These are phyloP conservation scores for Penicillium glabrum DNA, from an alignment of 2,329 filamentous ascomycete species.

Conservation along the genomic window DNA sequence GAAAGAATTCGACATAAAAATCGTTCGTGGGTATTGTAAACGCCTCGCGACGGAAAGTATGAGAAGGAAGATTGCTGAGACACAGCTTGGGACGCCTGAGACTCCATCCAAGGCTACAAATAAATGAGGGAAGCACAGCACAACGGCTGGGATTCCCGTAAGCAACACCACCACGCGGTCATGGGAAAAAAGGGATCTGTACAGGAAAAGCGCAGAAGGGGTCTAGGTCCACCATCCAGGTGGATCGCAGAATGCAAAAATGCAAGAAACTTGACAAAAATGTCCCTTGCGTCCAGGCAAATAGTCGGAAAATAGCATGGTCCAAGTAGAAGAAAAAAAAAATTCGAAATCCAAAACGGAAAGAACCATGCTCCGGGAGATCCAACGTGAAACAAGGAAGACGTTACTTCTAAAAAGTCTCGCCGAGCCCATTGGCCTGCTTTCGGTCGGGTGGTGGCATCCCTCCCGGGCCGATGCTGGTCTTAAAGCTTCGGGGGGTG, in stretches of 20 bases:
- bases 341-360: background rate
- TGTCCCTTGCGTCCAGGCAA: background rate
- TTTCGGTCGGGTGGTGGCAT: slow-evolving; percentile 51
- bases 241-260: slow-evolving; percentile 5
- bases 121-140: background rate
- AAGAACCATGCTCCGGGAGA: background rate
- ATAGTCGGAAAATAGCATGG: background rate
- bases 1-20: slow-evolving; percentile 13
- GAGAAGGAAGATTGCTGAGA: slow-evolving; percentile 31
- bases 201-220: slow-evolving; percentile 9
- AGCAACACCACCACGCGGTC: background rate
- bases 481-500: slow-evolving; percentile 40
- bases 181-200: slow-evolving; percentile 2
- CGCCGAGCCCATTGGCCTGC: slow-evolving; percentile 55
- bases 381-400: background rate
- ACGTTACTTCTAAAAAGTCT: slow-evolving; percentile 51
- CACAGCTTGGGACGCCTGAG: slow-evolving; percentile 38
- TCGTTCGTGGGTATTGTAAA: slow-evolving; percentile 39
- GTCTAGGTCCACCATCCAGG: slow-evolving; percentile 16
- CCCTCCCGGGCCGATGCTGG: slow-evolving; percentile 41
- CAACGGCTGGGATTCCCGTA: background rate
- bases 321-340: background rate
- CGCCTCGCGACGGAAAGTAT: slow-evolving; percentile 27
- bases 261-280: slow-evolving; percentile 9
- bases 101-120: slow-evolving; percentile 17